These are phyloP conservation scores for Tetrapisispora fleetii DNA, from an alignment of 805 yeast species.

Conservation along the genomic window DNA sequence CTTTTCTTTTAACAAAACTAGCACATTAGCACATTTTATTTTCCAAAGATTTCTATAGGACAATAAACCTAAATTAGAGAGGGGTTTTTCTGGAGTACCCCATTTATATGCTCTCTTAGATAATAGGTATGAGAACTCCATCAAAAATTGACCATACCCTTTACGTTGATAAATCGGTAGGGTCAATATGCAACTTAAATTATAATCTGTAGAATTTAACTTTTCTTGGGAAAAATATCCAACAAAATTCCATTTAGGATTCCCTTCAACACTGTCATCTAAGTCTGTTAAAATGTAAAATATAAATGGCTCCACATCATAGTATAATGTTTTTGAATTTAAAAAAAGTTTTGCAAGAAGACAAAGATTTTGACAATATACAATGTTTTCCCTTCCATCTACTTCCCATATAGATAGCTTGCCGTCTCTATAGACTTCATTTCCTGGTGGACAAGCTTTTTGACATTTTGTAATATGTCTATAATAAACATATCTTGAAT, in stretches of 20 bases:
- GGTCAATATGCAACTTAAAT: constrained; percentile 84
- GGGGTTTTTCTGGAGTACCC: constrained; percentile 95
- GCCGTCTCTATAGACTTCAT: constrained; percentile 70
- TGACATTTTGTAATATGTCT: constrained; percentile 74
- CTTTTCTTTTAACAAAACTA: constrained; percentile 10
- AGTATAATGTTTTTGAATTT: constrained; percentile 83
- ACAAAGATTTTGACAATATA: constrained; percentile 84
- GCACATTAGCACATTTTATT: constrained; percentile 42
- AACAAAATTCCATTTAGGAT: constrained; percentile 57
- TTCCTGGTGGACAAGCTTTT: constrained; percentile 74
- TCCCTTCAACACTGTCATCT: constrained; percentile 29
- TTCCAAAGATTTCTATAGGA: constrained; percentile 89
- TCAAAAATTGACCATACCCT: constrained; percentile 83
- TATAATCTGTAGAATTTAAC: constrained; percentile 62
- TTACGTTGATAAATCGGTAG: constrained; percentile 78
- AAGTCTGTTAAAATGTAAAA: constrained; percentile 77
- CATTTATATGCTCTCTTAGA: constrained; percentile 60
- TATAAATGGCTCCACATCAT: constrained; percentile 91
- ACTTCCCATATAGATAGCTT: constrained; percentile 75
- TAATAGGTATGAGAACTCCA: constrained; percentile 79
- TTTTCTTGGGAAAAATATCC: constrained; percentile 91
- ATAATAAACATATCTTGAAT: constrained; percentile 51
- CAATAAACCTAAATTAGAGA: constrained; percentile 73
- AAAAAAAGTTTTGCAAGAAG: constrained; percentile 79
- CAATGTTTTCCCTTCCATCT: constrained; percentile 76